phyloP scores from a whole-genome alignment of 495 filamentous ascomycete species.

The Trichoderma virens region DNA sequence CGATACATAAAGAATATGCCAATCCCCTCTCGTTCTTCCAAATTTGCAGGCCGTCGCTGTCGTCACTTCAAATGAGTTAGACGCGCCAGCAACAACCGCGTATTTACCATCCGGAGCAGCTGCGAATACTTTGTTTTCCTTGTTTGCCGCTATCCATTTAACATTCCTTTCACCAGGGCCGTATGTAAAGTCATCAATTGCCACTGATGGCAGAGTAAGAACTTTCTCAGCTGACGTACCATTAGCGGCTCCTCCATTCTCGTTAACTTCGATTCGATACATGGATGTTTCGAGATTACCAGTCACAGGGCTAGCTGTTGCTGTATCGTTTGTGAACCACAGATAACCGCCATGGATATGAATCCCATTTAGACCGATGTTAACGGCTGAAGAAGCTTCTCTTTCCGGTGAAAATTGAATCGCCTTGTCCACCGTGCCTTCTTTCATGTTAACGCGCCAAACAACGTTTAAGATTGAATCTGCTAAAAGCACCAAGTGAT shows the following conservation, averaged over 20 bases:
- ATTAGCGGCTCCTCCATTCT: conserved; percentile 11
- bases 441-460: conserved; percentile 26
- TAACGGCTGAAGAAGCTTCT: not conserved
- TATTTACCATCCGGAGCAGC: not conserved
- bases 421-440: conserved; percentile 18
- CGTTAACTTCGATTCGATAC: conserved; percentile 20
- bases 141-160: not conserved
- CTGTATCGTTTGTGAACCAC: conserved; percentile 30
- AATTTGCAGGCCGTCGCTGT: conserved; percentile 21
- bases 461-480: conserved; percentile 27
- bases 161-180: not conserved
- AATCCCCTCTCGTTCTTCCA: conserved; percentile 14
- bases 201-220: not conserved
- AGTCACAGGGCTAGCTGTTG: not conserved
- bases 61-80: conserved; percentile 14
- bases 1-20: conserved; percentile 20
- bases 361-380: conserved; percentile 31
- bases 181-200: not conserved
- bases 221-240: not conserved
- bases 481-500: conserved; percentile 21
- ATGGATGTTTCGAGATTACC: conserved; percentile 13
- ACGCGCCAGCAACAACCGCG: conserved; percentile 15
- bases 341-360: conserved; percentile 23
- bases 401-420: conserved; percentile 15
- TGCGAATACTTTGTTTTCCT: not conserved